Evolutionary conservation across 2,329 filamentous ascomycete species (phyloP).

Genomic region (Botrytis deweyae): DNA sequence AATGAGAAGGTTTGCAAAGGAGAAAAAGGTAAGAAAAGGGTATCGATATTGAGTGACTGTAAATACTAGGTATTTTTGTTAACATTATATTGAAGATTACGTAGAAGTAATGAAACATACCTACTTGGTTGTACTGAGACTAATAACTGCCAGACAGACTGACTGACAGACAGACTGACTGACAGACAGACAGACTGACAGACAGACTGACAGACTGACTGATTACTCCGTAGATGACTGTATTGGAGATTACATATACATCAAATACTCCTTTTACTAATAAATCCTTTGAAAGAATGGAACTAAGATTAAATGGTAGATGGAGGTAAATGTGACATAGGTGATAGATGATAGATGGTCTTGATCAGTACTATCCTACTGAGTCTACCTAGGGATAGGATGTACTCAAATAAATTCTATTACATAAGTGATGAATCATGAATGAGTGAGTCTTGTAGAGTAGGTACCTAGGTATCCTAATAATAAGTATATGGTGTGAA

Average conservation of each 20-base stretch:
- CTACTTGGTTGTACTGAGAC: not conserved
- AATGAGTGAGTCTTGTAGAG: not conserved
- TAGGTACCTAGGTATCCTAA: not conserved
- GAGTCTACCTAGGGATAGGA: too few species aligned
- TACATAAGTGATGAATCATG: not conserved
- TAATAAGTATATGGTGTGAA: not conserved
- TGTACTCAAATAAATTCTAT: not conserved
- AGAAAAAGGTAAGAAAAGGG: not conserved
- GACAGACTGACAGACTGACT: not conserved
- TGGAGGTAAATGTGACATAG: not conserved
- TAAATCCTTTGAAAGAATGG: not conserved
- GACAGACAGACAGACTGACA: not conserved
- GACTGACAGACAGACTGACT: not conserved
- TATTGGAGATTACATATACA: not conserved
- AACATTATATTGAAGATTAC: not conserved
- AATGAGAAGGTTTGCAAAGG: not conserved
- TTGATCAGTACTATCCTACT: not conserved
- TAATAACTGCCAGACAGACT: not conserved
- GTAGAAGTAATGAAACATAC: not conserved
- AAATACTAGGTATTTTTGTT: not conserved
- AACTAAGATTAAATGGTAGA: not conserved
- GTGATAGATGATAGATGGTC: not conserved
- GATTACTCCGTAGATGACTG: not conserved
- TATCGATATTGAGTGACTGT: too few species aligned
- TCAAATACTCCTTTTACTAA: not conserved